Conservation (phyloP, 495 filamentous ascomycete species). For the Podospora bellae-mahoneyi region DNA sequence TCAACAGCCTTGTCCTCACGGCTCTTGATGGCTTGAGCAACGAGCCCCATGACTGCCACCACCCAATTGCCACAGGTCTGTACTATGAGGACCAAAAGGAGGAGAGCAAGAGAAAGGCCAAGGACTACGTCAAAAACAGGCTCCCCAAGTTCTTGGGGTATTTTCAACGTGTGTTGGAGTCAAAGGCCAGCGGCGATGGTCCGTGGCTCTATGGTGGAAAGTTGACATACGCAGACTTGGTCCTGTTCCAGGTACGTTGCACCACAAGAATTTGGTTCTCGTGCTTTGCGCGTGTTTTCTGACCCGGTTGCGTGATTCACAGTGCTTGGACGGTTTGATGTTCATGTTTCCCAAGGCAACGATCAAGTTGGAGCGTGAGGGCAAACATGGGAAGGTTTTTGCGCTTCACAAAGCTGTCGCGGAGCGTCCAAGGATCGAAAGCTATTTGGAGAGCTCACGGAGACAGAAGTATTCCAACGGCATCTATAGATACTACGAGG, state of each 20-base stretch:
- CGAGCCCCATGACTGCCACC: constrained; percentile 65
- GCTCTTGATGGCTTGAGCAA: constrained; percentile 62
- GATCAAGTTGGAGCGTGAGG: constrained; percentile 40
- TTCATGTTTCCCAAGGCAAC: constrained; percentile 64
- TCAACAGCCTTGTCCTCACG: constrained; percentile 59
- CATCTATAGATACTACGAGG: constrained; percentile 61
- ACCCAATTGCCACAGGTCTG: constrained; percentile 52
- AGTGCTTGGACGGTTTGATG: constrained; percentile 49
- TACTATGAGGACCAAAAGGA: constrained; percentile 69
- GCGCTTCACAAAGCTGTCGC: constrained; percentile 54
- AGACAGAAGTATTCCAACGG: constrained; percentile 52
- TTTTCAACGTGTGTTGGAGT: constrained; percentile 58
- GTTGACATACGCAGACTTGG: constrained; percentile 64
- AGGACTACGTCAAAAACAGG: constrained; percentile 53
- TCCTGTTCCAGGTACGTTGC: constrained; percentile 58
- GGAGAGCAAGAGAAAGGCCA: constrained; percentile 49
- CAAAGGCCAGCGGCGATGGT: constrained; percentile 52
- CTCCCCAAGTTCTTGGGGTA: constrained; percentile 64
- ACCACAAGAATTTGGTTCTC: background rate
- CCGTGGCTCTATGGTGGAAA: constrained; percentile 57
- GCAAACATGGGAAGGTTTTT: constrained; percentile 52
- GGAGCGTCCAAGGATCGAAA: constrained; percentile 51
- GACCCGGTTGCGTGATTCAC: background rate
- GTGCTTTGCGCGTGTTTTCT: background rate
- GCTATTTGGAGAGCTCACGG: constrained; percentile 58